These are phyloP conservation scores for Theobroma cacao DNA, from an alignment of 345 rosid genomes.

Conservation along the genomic window DNA sequence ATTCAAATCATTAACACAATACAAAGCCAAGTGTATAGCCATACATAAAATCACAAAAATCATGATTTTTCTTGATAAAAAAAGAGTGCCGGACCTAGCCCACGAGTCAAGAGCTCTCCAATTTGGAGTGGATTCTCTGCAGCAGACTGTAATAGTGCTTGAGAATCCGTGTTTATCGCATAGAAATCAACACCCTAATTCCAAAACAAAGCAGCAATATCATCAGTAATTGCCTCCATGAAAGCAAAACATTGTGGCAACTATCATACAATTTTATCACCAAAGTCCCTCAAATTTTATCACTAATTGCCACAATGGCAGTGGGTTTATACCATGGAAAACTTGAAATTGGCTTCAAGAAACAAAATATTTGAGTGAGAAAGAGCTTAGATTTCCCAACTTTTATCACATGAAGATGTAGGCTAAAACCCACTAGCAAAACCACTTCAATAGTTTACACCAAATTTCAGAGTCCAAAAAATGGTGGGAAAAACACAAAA, in stretches of 20 bases:
- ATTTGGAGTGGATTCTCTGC: constrained; percentile 86
- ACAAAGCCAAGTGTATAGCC: background rate
- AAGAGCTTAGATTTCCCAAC: background rate
- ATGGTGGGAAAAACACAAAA: no score
- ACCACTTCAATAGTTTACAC: background rate
- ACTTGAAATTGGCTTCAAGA: background rate
- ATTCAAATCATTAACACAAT: background rate
- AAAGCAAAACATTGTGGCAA: background rate
- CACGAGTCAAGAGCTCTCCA: constrained; percentile 97
- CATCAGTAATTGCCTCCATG: background rate
- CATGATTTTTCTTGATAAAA: constrained; percentile 3
- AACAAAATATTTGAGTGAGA: background rate
- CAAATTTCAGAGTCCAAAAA: no score
- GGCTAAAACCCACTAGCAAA: background rate
- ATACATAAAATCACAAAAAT: background rate
- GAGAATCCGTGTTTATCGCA: constrained; percentile 92
- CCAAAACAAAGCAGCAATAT: constrained; percentile 15
- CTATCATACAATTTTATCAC: background rate
- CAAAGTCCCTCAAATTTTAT: background rate
- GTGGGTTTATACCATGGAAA: background rate
- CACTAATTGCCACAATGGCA: background rate
- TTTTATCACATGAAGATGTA: background rate
- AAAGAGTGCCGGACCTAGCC: constrained; percentile 60
- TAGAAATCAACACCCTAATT: constrained; percentile 87
- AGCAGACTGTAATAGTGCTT: constrained; percentile 81